Evolutionary conservation across 1,284 basidiomycete species (phyloP).

Genomic region (Tylopilus sp.): DNA sequence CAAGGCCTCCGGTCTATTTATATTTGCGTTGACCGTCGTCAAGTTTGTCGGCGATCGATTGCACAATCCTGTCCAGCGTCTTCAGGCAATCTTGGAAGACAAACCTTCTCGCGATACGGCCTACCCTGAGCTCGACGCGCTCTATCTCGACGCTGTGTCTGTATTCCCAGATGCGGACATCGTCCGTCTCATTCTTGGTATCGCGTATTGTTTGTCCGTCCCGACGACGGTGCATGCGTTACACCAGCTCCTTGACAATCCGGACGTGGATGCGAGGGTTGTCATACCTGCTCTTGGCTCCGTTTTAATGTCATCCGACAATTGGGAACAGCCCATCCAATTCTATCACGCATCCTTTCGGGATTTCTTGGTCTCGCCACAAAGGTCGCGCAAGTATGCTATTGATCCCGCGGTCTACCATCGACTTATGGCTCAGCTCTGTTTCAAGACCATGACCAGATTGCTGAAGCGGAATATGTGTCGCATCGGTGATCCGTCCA

Average conservation of each 20-base stretch:
- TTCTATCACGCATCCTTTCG: conserved; percentile 38
- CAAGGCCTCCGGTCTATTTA: conserved; percentile 34
- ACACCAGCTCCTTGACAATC: conserved; percentile 16
- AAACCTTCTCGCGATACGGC: conserved; percentile 9
- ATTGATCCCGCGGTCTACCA: conserved; percentile 26
- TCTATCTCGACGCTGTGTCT: conserved; percentile 25
- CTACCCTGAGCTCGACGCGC: conserved; percentile 23
- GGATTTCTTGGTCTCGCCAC: conserved; percentile 25
- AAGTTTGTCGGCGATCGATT: conserved; percentile 31
- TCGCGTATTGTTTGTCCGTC: conserved; percentile 19
- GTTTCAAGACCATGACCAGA: conserved; percentile 23
- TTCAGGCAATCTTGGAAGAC: conserved; percentile 22
- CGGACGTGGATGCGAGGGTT: conserved; percentile 26
- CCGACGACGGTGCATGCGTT: conserved; percentile 21
- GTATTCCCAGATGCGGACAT: conserved; percentile 17
- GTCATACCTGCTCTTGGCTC: conserved; percentile 26
- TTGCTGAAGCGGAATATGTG: conserved; percentile 31
- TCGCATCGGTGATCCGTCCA: conserved; percentile 24
- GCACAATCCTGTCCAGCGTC: conserved; percentile 23
- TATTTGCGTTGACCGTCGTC: conserved; percentile 36
- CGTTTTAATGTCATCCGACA: conserved; percentile 21
- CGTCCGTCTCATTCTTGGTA: conserved; percentile 23
- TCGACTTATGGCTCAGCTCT: conserved; percentile 25
- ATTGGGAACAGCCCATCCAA: conserved; percentile 23
- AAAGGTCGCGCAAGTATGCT: conserved; percentile 18